A percentile compares a stretch with the other conserved stretches of the same genome.
Conservation (phyloP, 257 asterid genomes). For the Voacanga thouarsii region DNA sequence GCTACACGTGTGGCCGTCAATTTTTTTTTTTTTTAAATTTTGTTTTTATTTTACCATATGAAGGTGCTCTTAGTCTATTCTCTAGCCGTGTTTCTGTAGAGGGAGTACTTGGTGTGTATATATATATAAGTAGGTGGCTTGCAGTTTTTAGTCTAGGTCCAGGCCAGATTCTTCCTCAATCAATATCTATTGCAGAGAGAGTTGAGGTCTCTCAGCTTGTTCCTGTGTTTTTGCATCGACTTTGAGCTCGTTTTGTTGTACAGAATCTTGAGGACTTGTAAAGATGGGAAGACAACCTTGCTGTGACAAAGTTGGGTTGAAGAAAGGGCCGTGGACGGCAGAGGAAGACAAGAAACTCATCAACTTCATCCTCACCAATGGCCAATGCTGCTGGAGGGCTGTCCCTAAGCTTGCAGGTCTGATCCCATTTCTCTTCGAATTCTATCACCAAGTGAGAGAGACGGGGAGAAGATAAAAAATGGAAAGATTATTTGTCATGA, state of each 20-base stretch:
- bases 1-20: conserved; percentile 23
- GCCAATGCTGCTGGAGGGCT: conserved; percentile 99
- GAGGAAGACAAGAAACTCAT: conserved; percentile 89
- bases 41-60: too few species aligned
- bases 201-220: neutral
- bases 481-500: neutral
- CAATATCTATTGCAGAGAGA: neutral
- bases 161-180: neutral
- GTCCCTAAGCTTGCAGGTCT: conserved; percentile 93
- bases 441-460: neutral
- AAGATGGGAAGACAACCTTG: conserved; percentile 94
- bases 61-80: conserved; percentile 14
- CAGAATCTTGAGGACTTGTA: neutral
- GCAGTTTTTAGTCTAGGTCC: conserved; percentile 11
- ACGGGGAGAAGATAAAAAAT: neutral
- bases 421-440: neutral
- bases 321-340: conserved; percentile 96
- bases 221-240: neutral
- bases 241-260: neutral
- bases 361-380: conserved; percentile 71
- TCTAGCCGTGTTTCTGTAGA: conserved; percentile 22
- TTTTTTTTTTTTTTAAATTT: neutral
- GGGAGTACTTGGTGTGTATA: neutral
- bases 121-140: conserved; percentile 28
- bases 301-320: conserved; percentile 90